These are phyloP conservation scores for Rutstroemia sp. DNA, from an alignment of 2,329 filamentous ascomycete genomes.

Conservation along the genomic window DNA sequence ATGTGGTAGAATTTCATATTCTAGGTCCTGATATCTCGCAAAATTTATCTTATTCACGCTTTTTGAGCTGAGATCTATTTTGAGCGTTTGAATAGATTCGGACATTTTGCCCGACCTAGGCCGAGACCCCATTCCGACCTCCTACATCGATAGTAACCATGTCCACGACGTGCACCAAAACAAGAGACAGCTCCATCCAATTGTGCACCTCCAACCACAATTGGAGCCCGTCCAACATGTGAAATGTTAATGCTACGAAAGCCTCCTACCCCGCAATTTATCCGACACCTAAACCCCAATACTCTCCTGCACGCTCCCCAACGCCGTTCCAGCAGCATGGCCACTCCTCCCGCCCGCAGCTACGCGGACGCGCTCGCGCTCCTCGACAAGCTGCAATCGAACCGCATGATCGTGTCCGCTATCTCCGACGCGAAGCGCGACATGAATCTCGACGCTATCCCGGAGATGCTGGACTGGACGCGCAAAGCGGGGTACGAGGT, in stretches of 20 bases:
- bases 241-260: no score
- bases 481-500: constrained; percentile 23
- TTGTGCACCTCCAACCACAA: no score
- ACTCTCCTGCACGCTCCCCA: background rate
- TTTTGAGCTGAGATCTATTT: no score
- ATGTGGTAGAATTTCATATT: no score
- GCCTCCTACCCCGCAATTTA: background rate
- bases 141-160: no score
- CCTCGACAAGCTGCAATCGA: constrained; percentile 24
- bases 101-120: no score
- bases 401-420: constrained; percentile 18
- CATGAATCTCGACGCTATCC: constrained; percentile 25
- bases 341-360: background rate
- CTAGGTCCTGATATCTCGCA: no score
- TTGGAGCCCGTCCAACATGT: background rate
- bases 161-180: no score
- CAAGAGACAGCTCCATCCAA: background rate
- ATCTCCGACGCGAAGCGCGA: constrained; percentile 15
- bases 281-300: background rate
- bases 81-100: no score
- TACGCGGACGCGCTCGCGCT: constrained; percentile 20
- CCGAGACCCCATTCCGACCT: no score
- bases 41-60: no score
- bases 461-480: constrained; percentile 29
- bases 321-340: background rate